Base-by-base conservation (phyloP, 2,329 filamentous ascomycete genomes). In the Fusarium sp. region DNA sequence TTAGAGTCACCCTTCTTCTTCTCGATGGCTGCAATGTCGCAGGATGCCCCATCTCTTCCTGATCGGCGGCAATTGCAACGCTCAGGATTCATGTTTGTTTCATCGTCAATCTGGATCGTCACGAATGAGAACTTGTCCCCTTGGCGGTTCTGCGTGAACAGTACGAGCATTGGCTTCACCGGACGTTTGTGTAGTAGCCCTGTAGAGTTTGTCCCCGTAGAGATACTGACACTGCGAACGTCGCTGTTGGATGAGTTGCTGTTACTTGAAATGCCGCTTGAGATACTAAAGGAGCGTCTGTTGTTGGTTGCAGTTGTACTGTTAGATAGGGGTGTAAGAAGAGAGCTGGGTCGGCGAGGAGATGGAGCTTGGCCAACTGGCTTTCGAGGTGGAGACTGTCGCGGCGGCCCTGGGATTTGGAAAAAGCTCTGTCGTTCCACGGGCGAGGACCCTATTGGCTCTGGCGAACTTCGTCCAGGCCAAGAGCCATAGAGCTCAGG, bases 21-120 rank as follows among this genome's bases (percentile, higher is more conserved):
- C 57, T 79, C 77, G 8, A 79, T 72, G 11, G 73, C 62, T 1
- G 70, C 71, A 16, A 76, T 66, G 8, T 63, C 57, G 11, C 74
- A 76, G 7, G 55, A 50, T 33, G 69, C 64, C 0, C 75, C 76
- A n/a, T 75, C 73, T 26, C 47, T 62, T 15, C 70, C 73, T 1
- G 75, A 71, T 26, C 69, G 68, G 12, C 75, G 73, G 50, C 80
- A 82, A 24, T 78, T 75, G 61, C 78, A 80, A 8, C 75, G 73
- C 24, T 79, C 75, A 2, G 77, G 76, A 38, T 81, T 80, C 47
- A 79, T 70, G 9, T 71, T 66, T 10, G 75, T 78, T 13, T 76
- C 70, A 15, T 78, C 72, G 35, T 79, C 77, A 16, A 80, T 68
- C 8, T 77, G 71, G 5, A 80, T 54, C 10, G 75, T 72, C 16